These are phyloP conservation scores for Boletellus deceptivus DNA, from an alignment of 1,284 basidiomycete species.

Conservation along the genomic window DNA sequence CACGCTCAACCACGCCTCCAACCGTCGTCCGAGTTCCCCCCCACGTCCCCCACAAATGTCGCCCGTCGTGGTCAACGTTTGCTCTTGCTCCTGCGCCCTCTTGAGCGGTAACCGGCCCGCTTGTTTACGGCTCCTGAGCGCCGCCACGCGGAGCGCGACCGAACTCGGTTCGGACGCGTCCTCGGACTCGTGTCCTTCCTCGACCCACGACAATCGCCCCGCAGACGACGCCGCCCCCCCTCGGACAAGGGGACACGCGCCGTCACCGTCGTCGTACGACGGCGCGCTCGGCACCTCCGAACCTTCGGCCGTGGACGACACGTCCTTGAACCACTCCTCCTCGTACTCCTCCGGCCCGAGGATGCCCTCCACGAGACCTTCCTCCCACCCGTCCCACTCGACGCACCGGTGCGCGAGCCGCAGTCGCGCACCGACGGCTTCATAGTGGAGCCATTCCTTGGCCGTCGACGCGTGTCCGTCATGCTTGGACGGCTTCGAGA, in stretches of 20 bases:
- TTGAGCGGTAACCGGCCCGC: slow-evolving; percentile 46
- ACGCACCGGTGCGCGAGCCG: slow-evolving; percentile 72
- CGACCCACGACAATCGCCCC: too few relatives aligned
- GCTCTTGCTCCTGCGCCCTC: slow-evolving; percentile 58
- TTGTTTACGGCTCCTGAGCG: slow-evolving; percentile 30
- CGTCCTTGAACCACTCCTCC: slow-evolving; percentile 62
- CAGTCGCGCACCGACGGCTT: slow-evolving; percentile 58
- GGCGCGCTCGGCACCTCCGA: slow-evolving; percentile 18
- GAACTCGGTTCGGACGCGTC: slow-evolving; percentile 17
- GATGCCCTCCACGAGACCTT: slow-evolving; percentile 71
- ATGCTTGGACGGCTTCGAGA: slow-evolving; percentile 20
- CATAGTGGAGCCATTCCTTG: slow-evolving; percentile 69
- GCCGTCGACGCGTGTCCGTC: slow-evolving; percentile 40
- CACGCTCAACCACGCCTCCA: slow-evolving; percentile 66
- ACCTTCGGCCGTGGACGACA: slow-evolving; percentile 33
- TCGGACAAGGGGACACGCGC: not conserved
- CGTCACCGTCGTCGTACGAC: not conserved
- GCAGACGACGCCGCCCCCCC: too few relatives aligned
- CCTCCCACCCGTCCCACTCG: slow-evolving; percentile 87
- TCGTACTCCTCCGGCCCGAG: slow-evolving; percentile 67
- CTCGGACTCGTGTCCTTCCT: not conserved
- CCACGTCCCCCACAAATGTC: slow-evolving; percentile 75
- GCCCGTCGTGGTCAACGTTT: slow-evolving; percentile 63
- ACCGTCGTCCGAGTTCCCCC: slow-evolving; percentile 66
- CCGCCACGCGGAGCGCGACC: slow-evolving; percentile 17